Percentiles rank a stretch among this genome's conserved stretches.
These are phyloP conservation scores for Tetracladium maxilliforme DNA, from an alignment of 2,329 filamentous ascomycete genomes.

Conservation along the genomic window DNA sequence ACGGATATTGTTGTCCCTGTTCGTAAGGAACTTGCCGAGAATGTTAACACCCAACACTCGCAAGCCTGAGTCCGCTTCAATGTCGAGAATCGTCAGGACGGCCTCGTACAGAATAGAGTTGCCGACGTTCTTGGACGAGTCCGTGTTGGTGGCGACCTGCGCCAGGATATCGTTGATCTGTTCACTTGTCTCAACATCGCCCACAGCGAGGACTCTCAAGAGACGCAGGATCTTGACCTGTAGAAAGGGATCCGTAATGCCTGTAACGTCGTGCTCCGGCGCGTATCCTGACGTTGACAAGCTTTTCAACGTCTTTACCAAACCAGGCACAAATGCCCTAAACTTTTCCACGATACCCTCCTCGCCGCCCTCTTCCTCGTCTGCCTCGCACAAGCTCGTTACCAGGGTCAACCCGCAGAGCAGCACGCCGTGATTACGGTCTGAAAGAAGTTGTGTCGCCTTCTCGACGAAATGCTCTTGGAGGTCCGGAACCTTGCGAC, in stretches of 20 bases:
- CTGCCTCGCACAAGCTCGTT: conserved; percentile 84
- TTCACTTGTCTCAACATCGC: conserved; percentile 79
- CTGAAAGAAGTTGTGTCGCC: conserved; percentile 71
- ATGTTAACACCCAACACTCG: conserved; percentile 96
- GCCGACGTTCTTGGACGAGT: conserved; percentile 95
- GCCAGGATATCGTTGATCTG: conserved; percentile 98
- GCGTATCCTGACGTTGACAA: conserved; percentile 92
- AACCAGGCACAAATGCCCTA: conserved; percentile 64
- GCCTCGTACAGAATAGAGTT: conserved; percentile 98
- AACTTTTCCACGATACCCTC: conserved; percentile 85
- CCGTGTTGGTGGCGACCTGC: conserved; percentile 94
- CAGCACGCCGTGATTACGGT: conserved; percentile 90
- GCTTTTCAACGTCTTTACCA: conserved; percentile 84
- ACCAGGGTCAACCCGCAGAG: conserved; percentile 86
- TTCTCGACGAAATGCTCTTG: conserved; percentile 97
- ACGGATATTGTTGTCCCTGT: conserved; percentile 97
- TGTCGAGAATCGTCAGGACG: conserved; percentile 91
- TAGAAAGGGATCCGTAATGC: conserved; percentile 93
- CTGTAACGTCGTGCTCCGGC: conserved; percentile 94
- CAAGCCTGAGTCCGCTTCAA: conserved; percentile 90
- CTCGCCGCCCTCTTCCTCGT: conserved; percentile 84
- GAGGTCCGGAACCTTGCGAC: conserved; percentile 90
- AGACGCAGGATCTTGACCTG: conserved; percentile 92
- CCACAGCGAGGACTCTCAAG: conserved; percentile 71
- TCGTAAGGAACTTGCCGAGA: conserved; percentile 93